Evolutionary conservation across 805 yeast genomes (phyloP).

Genomic region (Starmerella bombi): DNA sequence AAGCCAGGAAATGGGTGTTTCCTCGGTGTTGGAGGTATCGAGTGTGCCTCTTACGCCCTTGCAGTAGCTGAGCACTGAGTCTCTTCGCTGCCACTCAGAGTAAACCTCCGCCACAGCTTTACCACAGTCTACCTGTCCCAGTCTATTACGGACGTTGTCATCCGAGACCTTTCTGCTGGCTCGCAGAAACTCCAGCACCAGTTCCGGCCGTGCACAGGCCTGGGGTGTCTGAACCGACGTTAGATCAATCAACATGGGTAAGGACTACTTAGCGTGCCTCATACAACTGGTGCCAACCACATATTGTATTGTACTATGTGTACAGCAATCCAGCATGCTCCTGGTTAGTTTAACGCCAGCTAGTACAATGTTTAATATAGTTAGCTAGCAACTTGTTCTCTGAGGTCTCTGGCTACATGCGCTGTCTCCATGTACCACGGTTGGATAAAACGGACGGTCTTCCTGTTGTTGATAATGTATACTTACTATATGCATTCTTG

Average conservation of each 20-base stretch:
- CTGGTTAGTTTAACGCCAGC: too few relatives aligned
- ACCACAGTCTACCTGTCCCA: constrained; percentile 22
- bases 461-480: too few relatives aligned
- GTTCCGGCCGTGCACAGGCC: constrained; percentile 21
- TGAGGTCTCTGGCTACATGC: too few relatives aligned
- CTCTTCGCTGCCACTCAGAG: constrained; percentile 18
- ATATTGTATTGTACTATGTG: too few relatives aligned
- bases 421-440: too few relatives aligned
- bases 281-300: too few relatives aligned
- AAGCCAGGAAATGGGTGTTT: constrained; percentile 13
- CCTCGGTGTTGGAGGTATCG: constrained; percentile 2
- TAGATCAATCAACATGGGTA: constrained; percentile 1
- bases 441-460: too few relatives aligned
- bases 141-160: constrained; percentile 22
- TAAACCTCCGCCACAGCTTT: constrained; percentile 11
- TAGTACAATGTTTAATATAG: too few relatives aligned
- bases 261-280: too few relatives aligned
- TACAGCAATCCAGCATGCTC: too few relatives aligned
- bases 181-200: constrained; percentile 22
- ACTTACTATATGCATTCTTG: too few relatives aligned
- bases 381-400: too few relatives aligned
- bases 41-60: constrained; percentile 7
- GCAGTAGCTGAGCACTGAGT: constrained; percentile 16
- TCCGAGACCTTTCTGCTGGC: constrained; percentile 24
- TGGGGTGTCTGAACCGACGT: constrained; percentile 9